phyloP scores from a whole-genome alignment of 352 stramenopile species.

The Phytophthora sp. region DNA sequence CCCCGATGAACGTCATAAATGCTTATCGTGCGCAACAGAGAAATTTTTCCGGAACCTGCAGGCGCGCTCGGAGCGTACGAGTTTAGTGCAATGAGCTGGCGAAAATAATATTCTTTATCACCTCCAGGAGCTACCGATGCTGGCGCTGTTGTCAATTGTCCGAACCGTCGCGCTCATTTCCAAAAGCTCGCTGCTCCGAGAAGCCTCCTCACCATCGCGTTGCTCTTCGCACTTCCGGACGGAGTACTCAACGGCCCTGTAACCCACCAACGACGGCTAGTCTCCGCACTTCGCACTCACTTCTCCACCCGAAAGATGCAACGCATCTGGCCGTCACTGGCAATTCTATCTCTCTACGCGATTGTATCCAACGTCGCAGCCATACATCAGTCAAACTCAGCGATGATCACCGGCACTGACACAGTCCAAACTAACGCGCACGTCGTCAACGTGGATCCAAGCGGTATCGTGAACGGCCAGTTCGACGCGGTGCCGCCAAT shows the following conservation, averaged over 20 bases:
- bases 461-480: constrained; percentile 37
- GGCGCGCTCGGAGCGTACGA: too few species aligned
- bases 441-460: constrained; percentile 29
- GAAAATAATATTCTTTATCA: too few species aligned
- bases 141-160: too few species aligned
- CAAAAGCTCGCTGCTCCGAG: too few species aligned
- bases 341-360: constrained; percentile 8
- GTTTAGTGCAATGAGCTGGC: too few species aligned
- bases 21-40: too few species aligned
- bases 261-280: not conserved
- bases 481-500: constrained; percentile 41
- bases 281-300: not conserved
- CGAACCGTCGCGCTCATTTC: not conserved
- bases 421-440: not conserved
- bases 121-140: too few species aligned
- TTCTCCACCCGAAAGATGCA: constrained; percentile 25
- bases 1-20: too few species aligned
- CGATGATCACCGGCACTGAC: constrained; percentile 12
- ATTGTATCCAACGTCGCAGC: constrained; percentile 3
- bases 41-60: too few species aligned
- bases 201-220: not conserved
- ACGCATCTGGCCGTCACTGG: constrained; percentile 2
- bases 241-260: not conserved
- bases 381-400: constrained; percentile 1
- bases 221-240: constrained; percentile 10